Percentiles rank a stretch among this genome's conserved stretches.
These are phyloP conservation scores for Begonia loranthoides DNA, from an alignment of 306 rosid species.

Conservation along the genomic window DNA sequence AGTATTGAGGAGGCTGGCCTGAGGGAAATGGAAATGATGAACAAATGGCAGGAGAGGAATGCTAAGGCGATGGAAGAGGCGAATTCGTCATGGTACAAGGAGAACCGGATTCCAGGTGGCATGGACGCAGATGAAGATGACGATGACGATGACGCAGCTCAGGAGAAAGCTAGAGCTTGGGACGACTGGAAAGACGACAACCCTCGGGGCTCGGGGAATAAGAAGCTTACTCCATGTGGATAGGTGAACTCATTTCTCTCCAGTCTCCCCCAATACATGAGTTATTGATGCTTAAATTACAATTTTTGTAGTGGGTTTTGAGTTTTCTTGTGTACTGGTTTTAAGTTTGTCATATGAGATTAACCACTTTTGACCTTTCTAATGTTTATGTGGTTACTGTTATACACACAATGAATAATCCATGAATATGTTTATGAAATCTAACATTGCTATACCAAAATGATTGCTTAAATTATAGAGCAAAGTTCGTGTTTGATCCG, in stretches of 20 bases:
- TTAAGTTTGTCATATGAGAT: too few species aligned
- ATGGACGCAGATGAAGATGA: conserved; percentile 37
- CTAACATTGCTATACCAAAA: too few species aligned
- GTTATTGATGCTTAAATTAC: too few species aligned
- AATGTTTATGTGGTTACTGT: too few species aligned
- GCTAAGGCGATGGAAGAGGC: conserved; percentile 71
- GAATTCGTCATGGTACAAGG: conserved; percentile 78
- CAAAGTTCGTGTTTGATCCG: too few species aligned
- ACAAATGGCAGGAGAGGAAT: conserved; percentile 85
- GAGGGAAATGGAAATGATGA: conserved; percentile 93
- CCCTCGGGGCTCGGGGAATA: conserved; percentile 91
- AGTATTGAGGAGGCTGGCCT: conserved; percentile 99
- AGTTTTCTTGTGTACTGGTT: too few species aligned
- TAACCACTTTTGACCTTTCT: too few species aligned
- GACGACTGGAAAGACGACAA: conserved; percentile 99
- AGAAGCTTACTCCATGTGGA: conserved; percentile 91
- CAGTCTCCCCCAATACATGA: too few species aligned
- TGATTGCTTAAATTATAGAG: too few species aligned
- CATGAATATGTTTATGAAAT: too few species aligned
- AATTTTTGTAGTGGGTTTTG: too few species aligned
- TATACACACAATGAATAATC: too few species aligned
- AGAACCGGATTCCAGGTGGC: conserved; percentile 29
- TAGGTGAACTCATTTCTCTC: conserved; percentile 12
- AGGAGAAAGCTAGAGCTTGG: conserved; percentile 81
- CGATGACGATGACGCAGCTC: conserved; percentile 69